phyloP scores from a whole-genome alignment of 148 eudicot species.

The Amaranthus hypochondriacus region DNA sequence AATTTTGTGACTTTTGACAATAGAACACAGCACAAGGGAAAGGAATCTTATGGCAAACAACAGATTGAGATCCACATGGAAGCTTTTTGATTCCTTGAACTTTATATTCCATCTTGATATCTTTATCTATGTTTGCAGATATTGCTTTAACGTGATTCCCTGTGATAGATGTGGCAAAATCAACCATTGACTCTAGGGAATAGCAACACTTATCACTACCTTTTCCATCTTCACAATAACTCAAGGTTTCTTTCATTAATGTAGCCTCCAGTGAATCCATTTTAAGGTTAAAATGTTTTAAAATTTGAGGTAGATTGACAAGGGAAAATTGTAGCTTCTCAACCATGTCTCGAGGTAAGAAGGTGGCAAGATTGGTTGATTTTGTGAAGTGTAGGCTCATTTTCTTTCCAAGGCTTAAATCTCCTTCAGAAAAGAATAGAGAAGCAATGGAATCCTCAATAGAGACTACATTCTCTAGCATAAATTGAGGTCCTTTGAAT shows the following conservation, averaged over 20 bases:
- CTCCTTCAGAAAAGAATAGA: constrained; percentile 16
- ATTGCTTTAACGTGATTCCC: constrained; percentile 22
- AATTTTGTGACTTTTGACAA: constrained; percentile 14
- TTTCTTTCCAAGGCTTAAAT: constrained; percentile 24
- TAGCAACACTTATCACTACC: constrained; percentile 20
- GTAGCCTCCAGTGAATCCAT: constrained; percentile 12
- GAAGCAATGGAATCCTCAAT: constrained; percentile 22
- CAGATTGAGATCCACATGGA: constrained; percentile 5
- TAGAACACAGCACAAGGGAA: constrained; percentile 26
- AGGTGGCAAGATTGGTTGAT: constrained; percentile 17
- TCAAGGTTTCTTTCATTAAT: constrained; percentile 21
- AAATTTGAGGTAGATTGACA: constrained; percentile 1
- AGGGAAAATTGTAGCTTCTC: constrained; percentile 16
- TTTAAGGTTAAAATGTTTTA: constrained; percentile 14
- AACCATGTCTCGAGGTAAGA: constrained; percentile 19
- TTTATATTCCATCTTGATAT: constrained; percentile 24
- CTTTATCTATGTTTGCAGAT: constrained; percentile 23
- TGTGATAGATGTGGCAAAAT: constrained; percentile 18
- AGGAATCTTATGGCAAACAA: constrained; percentile 23
- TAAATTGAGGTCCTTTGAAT: background rate
- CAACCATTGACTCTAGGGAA: constrained; percentile 24
- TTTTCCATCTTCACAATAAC: constrained; percentile 19
- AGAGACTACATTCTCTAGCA: background rate
- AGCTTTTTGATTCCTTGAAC: constrained; percentile 18
- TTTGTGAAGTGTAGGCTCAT: constrained; percentile 22